Evolutionary conservation across 495 filamentous ascomycete genomes (phyloP), one percentile per base, ranked within the genome.

Genomic region (Thozetella sp.): DNA sequence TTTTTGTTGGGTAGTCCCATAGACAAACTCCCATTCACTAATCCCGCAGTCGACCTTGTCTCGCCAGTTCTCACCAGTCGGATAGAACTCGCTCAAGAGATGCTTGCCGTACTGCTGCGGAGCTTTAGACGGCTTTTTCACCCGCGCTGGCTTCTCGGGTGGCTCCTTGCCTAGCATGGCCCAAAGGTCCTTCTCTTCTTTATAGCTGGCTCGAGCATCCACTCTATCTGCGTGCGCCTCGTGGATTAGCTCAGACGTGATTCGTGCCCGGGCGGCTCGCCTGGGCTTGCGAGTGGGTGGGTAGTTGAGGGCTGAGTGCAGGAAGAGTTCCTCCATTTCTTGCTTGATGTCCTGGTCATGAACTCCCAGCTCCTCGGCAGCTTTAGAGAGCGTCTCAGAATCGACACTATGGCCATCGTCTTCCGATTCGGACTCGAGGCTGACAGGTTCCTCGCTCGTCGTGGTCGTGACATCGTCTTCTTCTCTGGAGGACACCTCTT

Each of bases 111-210:
- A 46, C 51, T n/a, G 51, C 4, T 25, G 12, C 89, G 90, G 48
- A 95, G 76, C 43, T 20, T 48, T n/a, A 4, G 10, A 78, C 26
- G 92, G 88, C 64, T 93, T 93, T 73, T 96, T 90, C 61, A 87
- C 91, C 25, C 90, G 80, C 24, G 85, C 85, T 57, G 87, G 86
- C 59, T 92, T 90, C 69, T 86, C 85, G 0, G 90, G 87, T 53
- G 89, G 64, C 10, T 53, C 22, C 51, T 57, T 27, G 23, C 60
- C 57, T 25, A 93, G 67, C 11, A 87, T 37, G 0, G 60, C 58
- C 84, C 86, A 88, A 11, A 92, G 57, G 13, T 68, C 62, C 34
- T 67, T 64, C 71, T 93, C 89, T 68, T 90, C 88, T 9, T 63
- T 53, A 15, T 66, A 73, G 58, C 83, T 82, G 15, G 72, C 65